Evolutionary conservation across 2,329 filamentous ascomycete genomes (phyloP), one percentile per base, ranked within the genome.

Genomic region (Aspergillus amoenus): DNA sequence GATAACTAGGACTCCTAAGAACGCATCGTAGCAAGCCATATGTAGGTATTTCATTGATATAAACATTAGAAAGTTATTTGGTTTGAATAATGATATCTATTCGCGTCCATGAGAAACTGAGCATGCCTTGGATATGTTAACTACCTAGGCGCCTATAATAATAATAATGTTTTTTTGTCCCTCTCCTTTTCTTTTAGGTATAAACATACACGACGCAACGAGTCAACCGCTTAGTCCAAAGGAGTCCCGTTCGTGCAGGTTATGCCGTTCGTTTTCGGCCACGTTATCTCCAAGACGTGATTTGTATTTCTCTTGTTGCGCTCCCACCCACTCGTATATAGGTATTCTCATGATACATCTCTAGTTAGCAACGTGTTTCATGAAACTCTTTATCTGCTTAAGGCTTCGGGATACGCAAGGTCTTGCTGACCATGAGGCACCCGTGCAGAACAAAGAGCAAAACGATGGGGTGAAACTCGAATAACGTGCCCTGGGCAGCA

Each of bases 391-490:
- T 27, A 47, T 46, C 41, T 45, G 24, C 45, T 63, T 63, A 84
- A 52, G 83, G 92, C 84, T 99, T 99, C 15, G 94, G 94, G 64
- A 99, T 92, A 73, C 94, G 91, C 69, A 99, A 86, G 32, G 87
- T 93, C 83, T 93, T 95, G 80, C 91, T 96, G 62, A 93, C 89
- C 94, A 99, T 97, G 70, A 94, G 77, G 71, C 90, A 95, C 18
- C 93, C 94, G 72, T 96, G 91, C n/a, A 92, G 66, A 58, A 95
- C 81, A 76, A 97, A 99, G 59, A 97, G 69, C 22, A 87, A 76
- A 7, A 88, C 90, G 3, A 89, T 81, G 13, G 94, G 93, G 73
- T 99, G 94, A 59, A 97, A 86, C 76, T 96, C 94, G 18, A 93
- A 79, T 7, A 79, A 62, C 0, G 88, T 86, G 21, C 89, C 92